Percentiles rank a stretch among this genome's conserved stretches.
phyloP scores from a whole-genome alignment of 2,329 filamentous ascomycete species.

The Aspergillus fischeri region DNA sequence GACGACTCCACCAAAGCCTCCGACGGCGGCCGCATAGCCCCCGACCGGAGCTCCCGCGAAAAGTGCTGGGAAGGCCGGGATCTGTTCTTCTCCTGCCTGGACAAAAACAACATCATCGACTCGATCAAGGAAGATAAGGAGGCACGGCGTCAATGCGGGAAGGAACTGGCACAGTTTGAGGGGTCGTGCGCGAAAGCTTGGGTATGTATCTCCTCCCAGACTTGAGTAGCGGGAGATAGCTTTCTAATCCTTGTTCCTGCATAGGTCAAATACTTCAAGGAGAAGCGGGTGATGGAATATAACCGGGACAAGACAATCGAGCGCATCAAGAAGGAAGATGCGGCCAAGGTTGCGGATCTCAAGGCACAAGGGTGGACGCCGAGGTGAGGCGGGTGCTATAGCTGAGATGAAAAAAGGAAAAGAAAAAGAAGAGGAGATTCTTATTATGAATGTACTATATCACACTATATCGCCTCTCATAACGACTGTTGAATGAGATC shows the following conservation, averaged over 20 bases:
- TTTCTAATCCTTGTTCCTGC: background rate
- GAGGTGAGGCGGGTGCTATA: constrained; percentile 13
- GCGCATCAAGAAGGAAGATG: constrained; percentile 69
- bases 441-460: constrained; percentile 28
- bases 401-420: too few relatives aligned
- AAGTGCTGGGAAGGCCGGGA: constrained; percentile 90
- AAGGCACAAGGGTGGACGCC: constrained; percentile 40
- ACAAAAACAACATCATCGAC: constrained; percentile 77
- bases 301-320: constrained; percentile 78
- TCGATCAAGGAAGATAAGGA: constrained; percentile 57
- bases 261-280: constrained; percentile 96
- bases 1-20: constrained; percentile 42
- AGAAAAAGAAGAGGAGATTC: constrained; percentile 6
- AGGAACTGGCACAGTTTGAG: constrained; percentile 66
- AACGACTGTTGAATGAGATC: background rate
- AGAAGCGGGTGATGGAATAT: constrained; percentile 86
- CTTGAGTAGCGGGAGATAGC: background rate
- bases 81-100: constrained; percentile 81
- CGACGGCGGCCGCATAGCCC: constrained; percentile 67
- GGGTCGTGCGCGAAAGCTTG: constrained; percentile 83
- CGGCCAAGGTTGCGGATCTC: constrained; percentile 53
- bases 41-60: constrained; percentile 75
- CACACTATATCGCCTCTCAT: background rate
- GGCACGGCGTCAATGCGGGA: constrained; percentile 55
- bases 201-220: constrained; percentile 55